Evolutionary conservation across 495 filamentous ascomycete genomes (phyloP).

Genomic region (Corynascus novoguineensis): DNA sequence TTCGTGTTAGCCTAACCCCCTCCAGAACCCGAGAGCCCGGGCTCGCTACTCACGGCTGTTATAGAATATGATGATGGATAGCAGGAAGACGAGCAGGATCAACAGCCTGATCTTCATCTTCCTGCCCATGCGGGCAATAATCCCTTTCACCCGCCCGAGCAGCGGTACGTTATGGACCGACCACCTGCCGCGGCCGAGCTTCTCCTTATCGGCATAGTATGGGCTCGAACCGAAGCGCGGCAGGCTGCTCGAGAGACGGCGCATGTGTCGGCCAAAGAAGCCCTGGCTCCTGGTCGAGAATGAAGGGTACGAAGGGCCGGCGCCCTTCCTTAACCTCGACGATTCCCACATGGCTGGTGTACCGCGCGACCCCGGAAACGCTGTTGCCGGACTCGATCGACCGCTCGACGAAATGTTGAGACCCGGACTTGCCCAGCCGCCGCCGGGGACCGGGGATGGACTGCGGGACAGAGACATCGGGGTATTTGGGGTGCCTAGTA

Average conservation of each 20-base stretch:
- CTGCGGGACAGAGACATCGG: conserved; percentile 80
- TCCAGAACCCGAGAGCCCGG: no score
- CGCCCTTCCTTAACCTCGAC: conserved; percentile 64
- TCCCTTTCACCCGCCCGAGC: conserved; percentile 33
- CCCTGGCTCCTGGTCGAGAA: conserved; percentile 72
- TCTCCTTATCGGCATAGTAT: conserved; percentile 71
- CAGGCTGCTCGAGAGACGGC: conserved; percentile 65
- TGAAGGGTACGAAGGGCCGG: conserved; percentile 67
- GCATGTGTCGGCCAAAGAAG: conserved; percentile 75
- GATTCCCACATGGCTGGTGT: conserved; percentile 74
- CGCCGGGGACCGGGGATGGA: conserved; percentile 72
- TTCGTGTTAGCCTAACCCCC: conserved; percentile 5
- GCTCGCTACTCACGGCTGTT: conserved; percentile 54
- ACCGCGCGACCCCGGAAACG: conserved; percentile 47
- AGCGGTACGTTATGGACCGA: conserved; percentile 32
- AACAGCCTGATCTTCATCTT: conserved; percentile 55
- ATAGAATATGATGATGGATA: conserved; percentile 61
- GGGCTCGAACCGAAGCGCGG: conserved; percentile 56
- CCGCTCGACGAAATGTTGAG: conserved; percentile 66
- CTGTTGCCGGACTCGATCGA: conserved; percentile 56
- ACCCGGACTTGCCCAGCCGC: conserved; percentile 83
- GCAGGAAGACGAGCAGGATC: conserved; percentile 53
- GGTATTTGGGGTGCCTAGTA: conserved; percentile 41
- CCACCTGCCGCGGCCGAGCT: conserved; percentile 50
- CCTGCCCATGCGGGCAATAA: conserved; percentile 39